Base-by-base conservation (phyloP, 257 asterid species). In the Solanum appendiculatum region DNA sequence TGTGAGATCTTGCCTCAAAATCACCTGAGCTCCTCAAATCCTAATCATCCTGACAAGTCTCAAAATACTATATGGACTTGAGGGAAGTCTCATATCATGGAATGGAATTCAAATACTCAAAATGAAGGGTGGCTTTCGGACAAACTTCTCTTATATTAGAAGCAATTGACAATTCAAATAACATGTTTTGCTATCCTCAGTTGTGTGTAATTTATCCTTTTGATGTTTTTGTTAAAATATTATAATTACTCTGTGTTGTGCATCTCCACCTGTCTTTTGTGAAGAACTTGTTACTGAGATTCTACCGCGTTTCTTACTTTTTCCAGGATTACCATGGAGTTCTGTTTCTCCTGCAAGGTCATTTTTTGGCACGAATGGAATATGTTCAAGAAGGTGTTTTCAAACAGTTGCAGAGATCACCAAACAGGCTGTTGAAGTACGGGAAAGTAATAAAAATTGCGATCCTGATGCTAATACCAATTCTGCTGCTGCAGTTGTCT, bases 241-340 rank as follows among this genome's bases (percentile, higher is more conserved):
- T 82, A 54, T 54, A 8, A 60, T n/a, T 54, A 21, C 27, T 31
- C 40, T 82, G 86, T 29, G 0, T 69, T 46, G 18, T 80, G 72
- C 58, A 42, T 23, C 7, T 37, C 29, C 40, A 60, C 25, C 21
- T 37, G 27, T 51, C 15, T 27, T 85, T 86, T 33, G 78, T 60
- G 29, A 64, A 64, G 84, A 66, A 46, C 56, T 37, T 56, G 85
- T 34, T 20, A 39, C 63, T 33, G n/a, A 8, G 29, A 42, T 36
- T 82, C 16, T 9, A 39, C 8, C 4, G 1, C 12, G 25, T 27
- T 73, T 70, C 44, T 86, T 12, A 33, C 10, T 25, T 27, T 25
- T 82, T 88, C 91, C 94, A 94, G 98, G 89, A 87, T 23, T 88
- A 74, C 51, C 75, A 42, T 86, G 90, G 84, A 89, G 86, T 56